phyloP scores from a whole-genome alignment of 495 filamentous ascomycete genomes.

The Neurospora sp. region DNA sequence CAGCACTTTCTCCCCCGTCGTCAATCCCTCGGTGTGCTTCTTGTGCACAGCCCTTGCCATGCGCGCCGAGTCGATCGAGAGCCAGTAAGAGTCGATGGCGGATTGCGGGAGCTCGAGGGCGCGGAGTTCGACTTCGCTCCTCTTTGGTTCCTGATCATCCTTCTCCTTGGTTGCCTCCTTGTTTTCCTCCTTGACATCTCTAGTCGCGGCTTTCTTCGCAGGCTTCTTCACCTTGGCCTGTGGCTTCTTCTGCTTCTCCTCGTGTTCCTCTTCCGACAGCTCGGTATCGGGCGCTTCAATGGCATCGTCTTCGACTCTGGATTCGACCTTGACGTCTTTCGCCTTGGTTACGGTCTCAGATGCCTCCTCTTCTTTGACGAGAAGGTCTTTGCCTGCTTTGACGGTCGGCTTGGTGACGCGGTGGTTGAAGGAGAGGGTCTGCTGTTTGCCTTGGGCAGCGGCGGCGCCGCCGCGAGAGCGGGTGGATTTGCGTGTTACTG shows the following conservation, averaged over 20 bases:
- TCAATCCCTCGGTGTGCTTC: constrained; percentile 42
- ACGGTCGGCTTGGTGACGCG: constrained; percentile 62
- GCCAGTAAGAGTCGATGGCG: constrained; percentile 68
- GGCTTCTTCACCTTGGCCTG: constrained; percentile 14
- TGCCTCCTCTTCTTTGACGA: no score
- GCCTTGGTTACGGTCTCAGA: no score
- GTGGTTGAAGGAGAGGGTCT: constrained; percentile 65
- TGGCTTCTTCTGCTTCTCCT: constrained; percentile 1
- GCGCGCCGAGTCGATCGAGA: constrained; percentile 54
- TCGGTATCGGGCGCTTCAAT: background rate
- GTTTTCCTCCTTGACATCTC: constrained; percentile 5
- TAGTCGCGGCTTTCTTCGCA: constrained; percentile 26
- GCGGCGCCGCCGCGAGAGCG: constrained; percentile 32
- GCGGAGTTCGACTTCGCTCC: constrained; percentile 39
- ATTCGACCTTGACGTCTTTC: background rate
- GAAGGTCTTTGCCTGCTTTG: constrained; percentile 39
- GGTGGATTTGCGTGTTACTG: constrained; percentile 51
- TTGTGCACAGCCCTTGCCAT: constrained; percentile 53
- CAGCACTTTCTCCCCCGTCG: constrained; percentile 70
- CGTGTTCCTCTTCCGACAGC: constrained; percentile 9
- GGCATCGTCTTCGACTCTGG: background rate
- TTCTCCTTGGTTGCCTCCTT: background rate
- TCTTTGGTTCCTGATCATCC: constrained; percentile 1
- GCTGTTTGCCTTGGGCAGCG: constrained; percentile 35
- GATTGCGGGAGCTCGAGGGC: constrained; percentile 46